Evolutionary conservation across 2,329 filamentous ascomycete species (phyloP).

Genomic region (Endoconidiophora polonica): DNA sequence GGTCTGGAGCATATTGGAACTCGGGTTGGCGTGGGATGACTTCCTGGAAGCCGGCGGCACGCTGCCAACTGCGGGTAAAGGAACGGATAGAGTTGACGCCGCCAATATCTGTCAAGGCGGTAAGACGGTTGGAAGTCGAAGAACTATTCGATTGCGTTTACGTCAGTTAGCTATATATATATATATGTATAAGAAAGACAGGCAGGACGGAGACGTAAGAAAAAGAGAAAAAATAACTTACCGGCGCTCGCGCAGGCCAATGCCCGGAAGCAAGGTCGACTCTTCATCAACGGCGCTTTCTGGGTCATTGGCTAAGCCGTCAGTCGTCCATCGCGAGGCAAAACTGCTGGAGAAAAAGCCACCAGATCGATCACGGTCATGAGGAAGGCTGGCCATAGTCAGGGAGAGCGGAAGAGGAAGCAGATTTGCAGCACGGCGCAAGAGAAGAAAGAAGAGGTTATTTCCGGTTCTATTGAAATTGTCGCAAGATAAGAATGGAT

Average conservation of each 20-base stretch:
- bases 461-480: no score
- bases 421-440: not conserved
- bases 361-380: constrained; percentile 4
- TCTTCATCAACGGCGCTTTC: constrained; percentile 6
- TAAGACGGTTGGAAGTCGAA: constrained; percentile 40
- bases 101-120: constrained; percentile 52
- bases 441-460: not conserved
- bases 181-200: not conserved
- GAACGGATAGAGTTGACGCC: constrained; percentile 90
- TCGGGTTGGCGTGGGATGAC: constrained; percentile 66
- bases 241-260: constrained; percentile 8
- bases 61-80: constrained; percentile 82
- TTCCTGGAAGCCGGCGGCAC: constrained; percentile 75
- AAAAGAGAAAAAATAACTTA: not conserved
- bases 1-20: constrained; percentile 49
- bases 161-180: not conserved
- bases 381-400: constrained; percentile 10
- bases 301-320: constrained; percentile 1
- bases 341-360: constrained; percentile 11
- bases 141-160: constrained; percentile 25
- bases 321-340: constrained; percentile 8
- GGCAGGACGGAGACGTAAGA: not conserved
- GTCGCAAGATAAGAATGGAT: no score
- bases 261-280: constrained; percentile 1
- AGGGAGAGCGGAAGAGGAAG: not conserved